Evolutionary conservation across 768 basidiomycete genomes (phyloP).

Genomic region (Leccinum truebloodii): DNA sequence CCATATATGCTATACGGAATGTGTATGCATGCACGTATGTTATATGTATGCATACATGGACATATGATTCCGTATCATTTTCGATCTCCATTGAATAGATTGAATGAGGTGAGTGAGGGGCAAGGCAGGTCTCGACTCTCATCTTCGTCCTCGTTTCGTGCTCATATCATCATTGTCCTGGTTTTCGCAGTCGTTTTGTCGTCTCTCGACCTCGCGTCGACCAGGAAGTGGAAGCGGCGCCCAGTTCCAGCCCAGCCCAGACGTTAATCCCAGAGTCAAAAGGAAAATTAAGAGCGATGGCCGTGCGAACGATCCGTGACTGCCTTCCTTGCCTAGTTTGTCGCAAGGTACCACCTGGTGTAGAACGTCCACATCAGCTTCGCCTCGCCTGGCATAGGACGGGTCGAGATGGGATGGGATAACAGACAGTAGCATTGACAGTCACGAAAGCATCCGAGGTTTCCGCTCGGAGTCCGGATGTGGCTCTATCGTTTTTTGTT

Average conservation of each 20-base stretch:
- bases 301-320: not conserved
- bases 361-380: not conserved
- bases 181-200: not conserved
- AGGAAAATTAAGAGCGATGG: not conserved
- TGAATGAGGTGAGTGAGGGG: not conserved
- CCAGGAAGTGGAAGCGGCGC: not conserved
- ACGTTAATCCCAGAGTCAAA: not conserved
- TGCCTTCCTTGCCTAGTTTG: not conserved
- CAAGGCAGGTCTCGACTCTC: not conserved
- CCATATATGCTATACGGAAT: not conserved
- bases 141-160: not conserved
- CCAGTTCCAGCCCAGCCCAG: not conserved
- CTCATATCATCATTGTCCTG: not conserved
- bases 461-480: conserved; percentile 12
- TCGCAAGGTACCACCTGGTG: not conserved
- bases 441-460: conserved; percentile 7
- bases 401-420: not conserved
- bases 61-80: not conserved
- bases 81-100: not conserved
- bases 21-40: not conserved
- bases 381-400: not conserved
- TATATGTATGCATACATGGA: not conserved
- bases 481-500: not conserved
- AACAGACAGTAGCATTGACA: not conserved
- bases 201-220: not conserved